Evolutionary conservation across 345 rosid genomes (phyloP).

Genomic region (Rhodamnia rubescens): DNA sequence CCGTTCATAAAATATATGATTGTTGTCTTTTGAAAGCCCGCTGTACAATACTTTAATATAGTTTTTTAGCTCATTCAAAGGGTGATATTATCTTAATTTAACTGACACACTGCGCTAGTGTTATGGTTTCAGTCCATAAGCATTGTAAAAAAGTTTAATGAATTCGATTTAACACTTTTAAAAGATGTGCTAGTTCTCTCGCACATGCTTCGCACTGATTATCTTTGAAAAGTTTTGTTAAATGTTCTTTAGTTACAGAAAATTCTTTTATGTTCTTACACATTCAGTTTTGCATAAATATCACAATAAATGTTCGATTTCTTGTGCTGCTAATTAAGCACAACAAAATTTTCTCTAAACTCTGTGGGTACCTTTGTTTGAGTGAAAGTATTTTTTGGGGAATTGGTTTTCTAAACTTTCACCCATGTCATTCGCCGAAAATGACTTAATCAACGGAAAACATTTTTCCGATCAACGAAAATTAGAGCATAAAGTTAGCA

Average conservation of each 20-base stretch:
- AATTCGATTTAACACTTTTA: not conserved
- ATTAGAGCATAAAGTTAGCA: too few relatives aligned
- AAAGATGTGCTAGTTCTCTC: not conserved
- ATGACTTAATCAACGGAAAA: too few relatives aligned
- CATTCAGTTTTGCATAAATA: not conserved
- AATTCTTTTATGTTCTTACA: not conserved
- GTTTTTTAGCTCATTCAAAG: not conserved
- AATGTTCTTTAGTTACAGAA: not conserved
- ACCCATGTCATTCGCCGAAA: too few relatives aligned
- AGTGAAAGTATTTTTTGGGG: too few relatives aligned
- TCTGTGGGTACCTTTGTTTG: too few relatives aligned
- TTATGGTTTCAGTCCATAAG: not conserved
- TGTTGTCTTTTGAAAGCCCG: not conserved
- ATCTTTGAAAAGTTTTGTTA: not conserved
- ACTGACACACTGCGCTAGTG: accelerated
- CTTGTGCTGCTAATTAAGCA: too few relatives aligned
- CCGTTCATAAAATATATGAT: not conserved
- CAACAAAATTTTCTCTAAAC: too few relatives aligned
- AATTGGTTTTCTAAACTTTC: too few relatives aligned
- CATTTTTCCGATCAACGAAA: too few relatives aligned
- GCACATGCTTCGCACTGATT: not conserved
- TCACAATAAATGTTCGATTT: not conserved
- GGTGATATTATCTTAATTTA: not conserved
- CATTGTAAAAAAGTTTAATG: not conserved
- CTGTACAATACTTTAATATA: not conserved